Percentiles rank a stretch among this genome's conserved stretches.
Conservation (phyloP, 768 basidiomycete species). For the Boletus rex-veris region DNA sequence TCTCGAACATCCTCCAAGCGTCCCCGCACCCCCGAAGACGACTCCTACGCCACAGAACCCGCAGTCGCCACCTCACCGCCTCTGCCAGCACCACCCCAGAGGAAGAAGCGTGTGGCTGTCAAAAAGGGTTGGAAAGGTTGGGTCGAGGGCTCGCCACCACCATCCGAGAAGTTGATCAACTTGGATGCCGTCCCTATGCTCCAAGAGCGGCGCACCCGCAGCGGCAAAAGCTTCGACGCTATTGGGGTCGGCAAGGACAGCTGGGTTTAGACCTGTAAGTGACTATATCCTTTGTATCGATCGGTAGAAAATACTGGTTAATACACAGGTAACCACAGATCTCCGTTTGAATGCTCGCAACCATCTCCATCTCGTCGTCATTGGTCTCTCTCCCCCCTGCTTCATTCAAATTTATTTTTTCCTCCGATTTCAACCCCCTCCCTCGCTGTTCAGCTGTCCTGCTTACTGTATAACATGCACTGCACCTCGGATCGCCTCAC, state of each 20-base stretch:
- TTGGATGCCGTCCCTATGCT: constrained; percentile 69
- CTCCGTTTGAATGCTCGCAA: not conserved
- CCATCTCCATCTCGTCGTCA: not conserved
- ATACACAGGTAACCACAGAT: constrained; percentile 5
- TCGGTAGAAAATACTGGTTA: constrained; percentile 51
- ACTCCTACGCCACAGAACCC: constrained; percentile 37
- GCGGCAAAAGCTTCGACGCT: constrained; percentile 82
- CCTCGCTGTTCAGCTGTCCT: constrained; percentile 14
- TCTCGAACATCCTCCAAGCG: constrained; percentile 80
- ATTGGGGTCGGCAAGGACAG: constrained; percentile 73
- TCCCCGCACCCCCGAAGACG: constrained; percentile 70
- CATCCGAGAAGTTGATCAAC: constrained; percentile 79
- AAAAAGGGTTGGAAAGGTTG: constrained; percentile 90
- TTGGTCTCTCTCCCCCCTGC: not conserved
- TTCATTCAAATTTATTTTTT: constrained; percentile 11
- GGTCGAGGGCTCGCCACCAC: constrained; percentile 82
- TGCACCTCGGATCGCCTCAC: constrained; percentile 17
- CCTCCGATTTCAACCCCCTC: constrained; percentile 3
- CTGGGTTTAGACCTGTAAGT: constrained; percentile 64
- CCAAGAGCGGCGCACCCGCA: constrained; percentile 73
- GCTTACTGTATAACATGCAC: constrained; percentile 27
- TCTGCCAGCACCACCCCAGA: constrained; percentile 34
- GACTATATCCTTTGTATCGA: constrained; percentile 26
- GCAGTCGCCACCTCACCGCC: constrained; percentile 20
- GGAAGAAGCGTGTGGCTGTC: constrained; percentile 59